Base-by-base conservation (phyloP, 208 protist genomes). In the Acanthamoeba polyphaga region DNA sequence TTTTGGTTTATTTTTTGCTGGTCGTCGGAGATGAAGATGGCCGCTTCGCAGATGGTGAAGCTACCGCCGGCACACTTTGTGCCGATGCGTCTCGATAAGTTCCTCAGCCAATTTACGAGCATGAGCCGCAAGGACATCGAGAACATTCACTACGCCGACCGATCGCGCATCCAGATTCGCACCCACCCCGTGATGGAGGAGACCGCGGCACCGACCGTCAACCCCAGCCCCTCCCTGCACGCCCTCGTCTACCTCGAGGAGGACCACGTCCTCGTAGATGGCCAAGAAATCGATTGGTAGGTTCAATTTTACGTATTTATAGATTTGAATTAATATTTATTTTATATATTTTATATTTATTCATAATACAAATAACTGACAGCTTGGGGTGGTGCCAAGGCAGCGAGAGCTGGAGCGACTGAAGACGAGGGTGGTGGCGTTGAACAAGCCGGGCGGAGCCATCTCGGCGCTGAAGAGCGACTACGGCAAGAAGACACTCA, bases 61-160 rank as follows among this genome's bases (percentile, higher is more conserved):
- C 70, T 78, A 7, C 70, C 70, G 29, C 32, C n/a, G 9, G 70
- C 70, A 1, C 70, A 78, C 38, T 34, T 46, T 13, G 70, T 78
- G 70, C 70, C 70, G 70, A 43, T 78, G 70, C 70, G 70, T 5
- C 38, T 78, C 32, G 70, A 78, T n/a, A 78, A 78, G 70, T 78
- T 78, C 29, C 19, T 78, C 1, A 78, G 70, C 38, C 70, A 78
- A 22, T 78, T 78, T n/a, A 78, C 70, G 32, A 29, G 15, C 32
- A 15, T 78, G 22, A 78, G 70, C 19, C 70, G 70, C 15, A 78
- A 78, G 70, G 70, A 78, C n/a, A 78, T 78, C 29, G 70, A 78
- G n/a, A 78, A 78, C 70, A 34, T 78, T 9, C 6, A 49, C 70
- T 78, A 78, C 70, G 38, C 70, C 1, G 70, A 78, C 29, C 70